Conservation (phyloP, 106 monocot species). For the Ottelia alismoides region DNA sequence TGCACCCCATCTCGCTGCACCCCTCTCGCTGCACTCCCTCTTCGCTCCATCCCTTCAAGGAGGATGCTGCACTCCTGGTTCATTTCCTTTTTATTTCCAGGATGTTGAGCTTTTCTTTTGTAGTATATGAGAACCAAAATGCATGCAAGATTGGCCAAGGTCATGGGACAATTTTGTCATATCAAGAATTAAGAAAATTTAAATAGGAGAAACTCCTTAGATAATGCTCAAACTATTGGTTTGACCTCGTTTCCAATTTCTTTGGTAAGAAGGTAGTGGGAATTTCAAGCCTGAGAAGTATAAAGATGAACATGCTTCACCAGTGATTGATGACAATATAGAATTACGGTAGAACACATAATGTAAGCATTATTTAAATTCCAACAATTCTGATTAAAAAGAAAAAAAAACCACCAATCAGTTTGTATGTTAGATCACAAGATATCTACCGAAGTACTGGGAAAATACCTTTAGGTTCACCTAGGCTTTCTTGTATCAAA, state of each 20-base stretch:
- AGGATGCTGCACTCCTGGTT: too few species aligned
- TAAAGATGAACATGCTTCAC: too few species aligned
- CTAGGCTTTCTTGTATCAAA: constrained; percentile 8
- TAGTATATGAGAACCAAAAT: constrained; percentile 12
- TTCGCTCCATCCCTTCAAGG: too few species aligned
- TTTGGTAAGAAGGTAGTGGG: constrained; percentile 4
- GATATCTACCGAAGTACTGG: constrained; percentile 2
- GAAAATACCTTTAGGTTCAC: constrained; percentile 8
- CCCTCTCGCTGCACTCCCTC: too few species aligned
- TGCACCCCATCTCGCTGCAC: too few species aligned
- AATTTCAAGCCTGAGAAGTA: constrained; percentile 12
- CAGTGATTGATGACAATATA: too few species aligned
- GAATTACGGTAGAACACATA: constrained; percentile 18
- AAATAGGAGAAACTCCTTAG: constrained; percentile 12
- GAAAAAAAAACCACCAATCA: not conserved
- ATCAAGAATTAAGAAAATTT: constrained; percentile 5
- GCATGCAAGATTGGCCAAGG: constrained; percentile 3
- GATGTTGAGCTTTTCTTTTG: constrained; percentile 46
- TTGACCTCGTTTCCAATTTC: too few species aligned
- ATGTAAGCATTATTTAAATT: not conserved
- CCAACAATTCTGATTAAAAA: not conserved
- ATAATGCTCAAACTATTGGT: too few species aligned
- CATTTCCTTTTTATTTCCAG: constrained; percentile 22
- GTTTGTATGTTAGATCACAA: not conserved
- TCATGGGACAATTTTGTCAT: constrained; percentile 12